Evolutionary conservation across 345 rosid species (phyloP), one percentile per base, ranked within the genome.

Genomic region (Nasturtium officinale): DNA sequence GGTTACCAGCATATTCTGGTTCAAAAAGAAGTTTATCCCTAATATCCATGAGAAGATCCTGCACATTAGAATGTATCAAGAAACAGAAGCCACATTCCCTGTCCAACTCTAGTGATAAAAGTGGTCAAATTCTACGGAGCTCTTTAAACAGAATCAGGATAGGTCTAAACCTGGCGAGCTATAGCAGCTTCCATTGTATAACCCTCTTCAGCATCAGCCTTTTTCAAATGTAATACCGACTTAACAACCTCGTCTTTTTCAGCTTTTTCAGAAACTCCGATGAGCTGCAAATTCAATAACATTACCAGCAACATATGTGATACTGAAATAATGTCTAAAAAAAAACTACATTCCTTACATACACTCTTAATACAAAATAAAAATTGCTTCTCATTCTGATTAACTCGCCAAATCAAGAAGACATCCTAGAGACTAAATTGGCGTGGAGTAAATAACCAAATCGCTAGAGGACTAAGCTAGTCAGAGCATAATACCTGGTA

Each of bases 21-120:
- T 91, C 99, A 74, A 95, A 95, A 30, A 95, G 96, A 74, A 95
- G 93, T 76, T 95, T 95, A 72, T 91, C 97, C 78, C 97, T 88
- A 65, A 88, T 78, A 78, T 95, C 96, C 96, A 88, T 86, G 53
- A 95, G 84, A 75, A 95, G 90, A 74, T 88, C 90, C 97, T 91
- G 82, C 69, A 72, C 75, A 32, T 42, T 52, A 76, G 20, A 46
- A 50, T 40, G 25, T 73, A 23, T 1, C 8, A 59, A 48, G 32
- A 57, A 12, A 65, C 47, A 52, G 9, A 56, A 42, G 51, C 53
- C 29, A 0, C 4, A 33, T 35, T 45, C 0, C 12, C 16, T 57
- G 33, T 65, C 66, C 21, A 15, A 60, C 38, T 30, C 18, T 37
- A 37, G 23, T 57, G 13, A 32, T 18, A 61, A 73, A 43, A 7